A percentile compares a stretch with the other conserved stretches of the same genome.
These are phyloP conservation scores for Melanomma pulvis-pyrius DNA, from an alignment of 495 filamentous ascomycete species.

Conservation along the genomic window DNA sequence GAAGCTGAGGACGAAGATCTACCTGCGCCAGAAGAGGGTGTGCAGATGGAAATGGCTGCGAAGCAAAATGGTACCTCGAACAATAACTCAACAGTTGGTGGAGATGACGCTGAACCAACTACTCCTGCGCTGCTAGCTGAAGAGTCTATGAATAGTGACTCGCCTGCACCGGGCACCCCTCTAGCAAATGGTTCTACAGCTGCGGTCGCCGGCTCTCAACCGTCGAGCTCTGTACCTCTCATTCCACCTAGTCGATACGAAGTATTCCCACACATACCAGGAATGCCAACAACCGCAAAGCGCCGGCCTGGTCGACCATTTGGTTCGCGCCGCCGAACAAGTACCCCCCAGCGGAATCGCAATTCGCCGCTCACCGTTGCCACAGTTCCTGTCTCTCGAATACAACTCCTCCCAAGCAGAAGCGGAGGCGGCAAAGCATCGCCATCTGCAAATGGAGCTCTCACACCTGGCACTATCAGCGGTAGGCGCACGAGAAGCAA, in stretches of 20 bases:
- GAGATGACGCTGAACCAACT: constrained; percentile 5
- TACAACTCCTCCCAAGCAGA: constrained; percentile 22
- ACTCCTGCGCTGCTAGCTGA: constrained; percentile 25
- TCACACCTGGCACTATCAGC: constrained; percentile 20
- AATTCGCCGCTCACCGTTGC: constrained; percentile 22
- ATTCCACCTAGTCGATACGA: constrained; percentile 83
- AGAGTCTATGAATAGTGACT: constrained; percentile 25
- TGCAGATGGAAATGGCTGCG: constrained; percentile 38
- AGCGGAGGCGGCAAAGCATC: constrained; percentile 31
- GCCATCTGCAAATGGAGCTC: constrained; percentile 23
- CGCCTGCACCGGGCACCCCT: constrained; percentile 28
- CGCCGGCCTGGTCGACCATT: constrained; percentile 55
- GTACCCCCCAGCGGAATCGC: constrained; percentile 33
- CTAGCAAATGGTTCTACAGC: constrained; percentile 33
- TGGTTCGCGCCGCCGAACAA: constrained; percentile 37
- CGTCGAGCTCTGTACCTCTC: constrained; percentile 41
- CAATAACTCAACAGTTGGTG: constrained; percentile 6
- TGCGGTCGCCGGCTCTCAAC: constrained; percentile 7
- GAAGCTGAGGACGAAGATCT: constrained; percentile 63
- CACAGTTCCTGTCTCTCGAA: constrained; percentile 15
- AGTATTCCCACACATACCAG: constrained; percentile 78
- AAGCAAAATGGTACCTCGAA: constrained; percentile 32
- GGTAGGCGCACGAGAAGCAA: constrained; percentile 46
- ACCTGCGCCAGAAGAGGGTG: constrained; percentile 45
- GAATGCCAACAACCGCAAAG: constrained; percentile 48